Evolutionary conservation across 495 filamentous ascomycete species (phyloP).

Genomic region (Cercophora samala): DNA sequence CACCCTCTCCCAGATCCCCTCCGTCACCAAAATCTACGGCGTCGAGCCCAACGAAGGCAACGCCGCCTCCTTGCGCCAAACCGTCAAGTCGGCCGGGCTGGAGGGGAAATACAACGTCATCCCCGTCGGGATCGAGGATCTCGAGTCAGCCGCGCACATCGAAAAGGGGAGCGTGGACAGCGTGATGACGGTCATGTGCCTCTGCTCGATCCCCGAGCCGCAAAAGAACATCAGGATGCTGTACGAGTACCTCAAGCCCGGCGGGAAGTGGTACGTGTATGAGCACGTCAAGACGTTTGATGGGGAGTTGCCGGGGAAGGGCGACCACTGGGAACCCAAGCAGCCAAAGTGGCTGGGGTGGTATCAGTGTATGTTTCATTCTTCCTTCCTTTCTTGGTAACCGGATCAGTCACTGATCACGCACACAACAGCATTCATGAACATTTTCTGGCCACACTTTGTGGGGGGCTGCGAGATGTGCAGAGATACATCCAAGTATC

Average conservation of each 20-base stretch:
- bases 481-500: constrained; percentile 52
- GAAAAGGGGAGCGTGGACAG: constrained; percentile 58
- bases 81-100: constrained; percentile 50
- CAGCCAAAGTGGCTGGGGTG: constrained; percentile 46
- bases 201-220: constrained; percentile 68
- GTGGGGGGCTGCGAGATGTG: constrained; percentile 59
- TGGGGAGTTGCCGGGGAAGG: constrained; percentile 15
- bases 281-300: constrained; percentile 59
- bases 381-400: constrained; percentile 5
- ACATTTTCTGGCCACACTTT: constrained; percentile 51
- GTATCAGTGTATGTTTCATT: constrained; percentile 47
- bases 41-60: constrained; percentile 62
- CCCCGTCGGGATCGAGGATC: constrained; percentile 56
- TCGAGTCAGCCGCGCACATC: constrained; percentile 47
- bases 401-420: background rate
- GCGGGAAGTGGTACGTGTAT: constrained; percentile 64
- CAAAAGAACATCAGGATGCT: constrained; percentile 54
- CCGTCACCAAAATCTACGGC: constrained; percentile 59
- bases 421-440: constrained; percentile 31
- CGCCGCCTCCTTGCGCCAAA: constrained; percentile 48
- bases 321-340: constrained; percentile 15
- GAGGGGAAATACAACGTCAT: constrained; percentile 62
- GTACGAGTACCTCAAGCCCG: constrained; percentile 61
- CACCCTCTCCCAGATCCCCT: constrained; percentile 27
- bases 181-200: constrained; percentile 64